Evolutionary conservation across 805 yeast species (phyloP), one percentile per base, ranked within the genome.

Genomic region (Torulaspora indica): DNA sequence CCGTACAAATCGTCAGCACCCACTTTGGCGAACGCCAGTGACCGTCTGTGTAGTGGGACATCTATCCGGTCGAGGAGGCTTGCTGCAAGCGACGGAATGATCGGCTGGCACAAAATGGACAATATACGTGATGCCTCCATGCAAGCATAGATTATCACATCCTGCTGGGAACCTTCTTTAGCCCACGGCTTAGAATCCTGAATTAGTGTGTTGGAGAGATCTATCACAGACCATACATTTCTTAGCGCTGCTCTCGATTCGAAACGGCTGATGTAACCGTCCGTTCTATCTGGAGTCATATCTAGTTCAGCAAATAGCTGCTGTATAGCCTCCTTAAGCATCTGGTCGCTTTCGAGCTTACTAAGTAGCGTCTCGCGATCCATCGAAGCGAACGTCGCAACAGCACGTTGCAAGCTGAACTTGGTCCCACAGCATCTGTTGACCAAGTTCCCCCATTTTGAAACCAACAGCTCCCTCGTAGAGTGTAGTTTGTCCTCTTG

Each of bases 131-230:
- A 72, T 0, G 79, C 74, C 53, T 91, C 98, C 7, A 85, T 75
- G 0, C 87, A 82, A 7, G 76, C 56, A 48, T 75, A 79, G 2
- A 90, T 77, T 10, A 79, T 73, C 35, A 74, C 66, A 60, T 80
- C 83, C 51, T 74, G 80, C 7, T 62, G 62, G 1, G 51, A 46
- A 3, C 54, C 48, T 1, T 56, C 54, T 35, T 66, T 68, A 7
- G 67, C 63, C 98, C 98, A 91, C 0, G 97, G 97, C 54, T 79
- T 82, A 5, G 79, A 66, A 1, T 63, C 68, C 57, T 87, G 95
- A 50, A 89, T 73, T 25, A 83, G 74, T 14, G 69, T 69, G 57
- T 91, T 91, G 1, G 85, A 82, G 12, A 70, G 63, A 38, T 77
- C 77, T 13, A 82, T 61, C 3, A 78, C 64, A 5, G 64, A 56